phyloP scores from a whole-genome alignment of 306 rosid genomes.

The Pterocarpus santalinus region DNA sequence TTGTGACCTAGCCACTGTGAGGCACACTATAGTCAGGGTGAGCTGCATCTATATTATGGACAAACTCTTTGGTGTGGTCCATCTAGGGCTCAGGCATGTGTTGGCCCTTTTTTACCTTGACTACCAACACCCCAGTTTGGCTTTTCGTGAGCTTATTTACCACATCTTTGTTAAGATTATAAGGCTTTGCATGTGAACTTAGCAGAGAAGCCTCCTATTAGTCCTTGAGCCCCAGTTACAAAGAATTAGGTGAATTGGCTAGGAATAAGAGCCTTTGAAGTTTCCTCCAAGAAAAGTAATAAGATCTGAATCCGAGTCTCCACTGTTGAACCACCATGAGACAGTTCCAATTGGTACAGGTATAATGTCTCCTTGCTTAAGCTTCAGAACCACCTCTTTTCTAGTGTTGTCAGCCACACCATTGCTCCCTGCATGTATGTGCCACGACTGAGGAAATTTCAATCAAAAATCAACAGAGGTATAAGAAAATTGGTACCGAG shows the following conservation, averaged over 20 bases:
- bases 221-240: constrained; percentile 52
- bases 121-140: constrained; percentile 57
- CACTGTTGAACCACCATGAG: constrained; percentile 87
- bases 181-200: constrained; percentile 53
- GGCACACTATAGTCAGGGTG: constrained; percentile 5
- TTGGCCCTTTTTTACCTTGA: constrained; percentile 45
- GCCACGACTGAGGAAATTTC: not conserved
- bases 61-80: constrained; percentile 31
- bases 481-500: no score
- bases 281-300: constrained; percentile 63
- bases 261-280: constrained; percentile 51
- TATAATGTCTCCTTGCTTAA: constrained; percentile 63
- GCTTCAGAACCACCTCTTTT: constrained; percentile 61
- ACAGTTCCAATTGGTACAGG: constrained; percentile 61
- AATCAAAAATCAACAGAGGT: not conserved
- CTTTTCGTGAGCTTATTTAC: constrained; percentile 52
- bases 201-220: constrained; percentile 56
- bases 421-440: constrained; percentile 46
- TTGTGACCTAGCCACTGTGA: constrained; percentile 48
- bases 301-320: constrained; percentile 58
- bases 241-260: constrained; percentile 65
- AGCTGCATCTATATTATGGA: constrained; percentile 54
- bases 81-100: constrained; percentile 54
- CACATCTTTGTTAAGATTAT: constrained; percentile 44
- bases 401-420: constrained; percentile 53